Evolutionary conservation across 352 stramenopile species (phyloP), one percentile per base, ranked within the genome.

Genomic region (Globisporangium perplexum): DNA sequence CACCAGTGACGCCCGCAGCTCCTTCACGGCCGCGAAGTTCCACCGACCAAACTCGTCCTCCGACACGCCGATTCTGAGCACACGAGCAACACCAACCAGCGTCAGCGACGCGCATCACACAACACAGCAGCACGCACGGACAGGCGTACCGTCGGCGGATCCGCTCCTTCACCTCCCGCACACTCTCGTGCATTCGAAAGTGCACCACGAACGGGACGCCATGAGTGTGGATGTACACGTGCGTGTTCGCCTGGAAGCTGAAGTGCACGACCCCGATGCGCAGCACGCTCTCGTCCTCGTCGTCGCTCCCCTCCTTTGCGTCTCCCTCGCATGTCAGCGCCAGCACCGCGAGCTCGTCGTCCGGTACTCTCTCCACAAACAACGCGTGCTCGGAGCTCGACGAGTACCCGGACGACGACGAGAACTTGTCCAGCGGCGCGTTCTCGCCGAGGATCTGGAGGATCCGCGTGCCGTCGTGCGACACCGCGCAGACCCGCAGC

Each of bases 191-290:
- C 53, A 86, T 66, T 20, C 70, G 65, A 55, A 90, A 90, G 31
- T 79, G 71, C n/a, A 87, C 63, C 8, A 90, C 45, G 26, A 80
- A 73, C 1, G 85, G 81, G 8, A 88, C 77, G 12, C 83, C 77
- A 26, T 93, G 83, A 3, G 81, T 69, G 24, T 86, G 69, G 41
- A 95, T 93, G 72, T 74, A 92, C 42, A 77, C 68, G 46, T 76
- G 63, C 2, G 68, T 74, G 36, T 55, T 68, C 36, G 58, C 59
- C 44, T 87, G 71, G 53, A 86, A 92, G 56, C 73, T 80, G 44
- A 92, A 94, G 54, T 94, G 83, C 50, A 83, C 68, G 5, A 91
- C 78, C 22, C 77, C 75, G 31, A 86, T 71, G 41, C 70, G 61
- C 41, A 88, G 74, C 42, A 75, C 33, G 43, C 46, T 39, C 10